These are phyloP conservation scores for Sideroxylon spinosum DNA, from an alignment of 179 eudicot genomes.

Conservation along the genomic window DNA sequence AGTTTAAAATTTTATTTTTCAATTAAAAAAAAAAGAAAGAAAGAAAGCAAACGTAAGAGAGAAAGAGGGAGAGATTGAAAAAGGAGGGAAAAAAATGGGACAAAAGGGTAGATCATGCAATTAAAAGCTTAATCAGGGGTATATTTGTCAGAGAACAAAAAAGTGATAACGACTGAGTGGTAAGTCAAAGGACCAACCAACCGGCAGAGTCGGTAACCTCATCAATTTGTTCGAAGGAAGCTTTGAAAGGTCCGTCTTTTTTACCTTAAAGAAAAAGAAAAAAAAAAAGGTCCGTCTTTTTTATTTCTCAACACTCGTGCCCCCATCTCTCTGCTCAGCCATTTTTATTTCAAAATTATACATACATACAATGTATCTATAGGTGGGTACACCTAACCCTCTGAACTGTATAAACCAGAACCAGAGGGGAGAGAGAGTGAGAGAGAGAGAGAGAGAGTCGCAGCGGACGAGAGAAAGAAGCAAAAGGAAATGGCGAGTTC, in stretches of 20 bases:
- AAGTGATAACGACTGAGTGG: too few relatives aligned
- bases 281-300: neutral
- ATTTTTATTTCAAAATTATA: neutral
- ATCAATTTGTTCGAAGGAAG: neutral
- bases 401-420: neutral
- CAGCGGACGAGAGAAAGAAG: neutral
- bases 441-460: neutral
- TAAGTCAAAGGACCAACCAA: too few relatives aligned
- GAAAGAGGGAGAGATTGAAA: too few relatives aligned
- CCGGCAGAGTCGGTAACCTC: neutral
- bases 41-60: too few relatives aligned
- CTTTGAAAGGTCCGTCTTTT: neutral
- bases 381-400: neutral
- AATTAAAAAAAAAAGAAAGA: too few relatives aligned
- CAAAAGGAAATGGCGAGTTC: conserved; percentile 17
- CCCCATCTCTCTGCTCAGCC: neutral
- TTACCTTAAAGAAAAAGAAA: too few relatives aligned
- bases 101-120: too few relatives aligned
- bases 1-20: too few relatives aligned
- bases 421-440: neutral
- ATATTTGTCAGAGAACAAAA: too few relatives aligned
- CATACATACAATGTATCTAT: neutral
- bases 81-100: too few relatives aligned
- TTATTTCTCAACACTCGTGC: neutral
- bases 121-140: too few relatives aligned